These are phyloP conservation scores for Xerocomus potaroensis DNA, from an alignment of 768 basidiomycete species.

Conservation along the genomic window DNA sequence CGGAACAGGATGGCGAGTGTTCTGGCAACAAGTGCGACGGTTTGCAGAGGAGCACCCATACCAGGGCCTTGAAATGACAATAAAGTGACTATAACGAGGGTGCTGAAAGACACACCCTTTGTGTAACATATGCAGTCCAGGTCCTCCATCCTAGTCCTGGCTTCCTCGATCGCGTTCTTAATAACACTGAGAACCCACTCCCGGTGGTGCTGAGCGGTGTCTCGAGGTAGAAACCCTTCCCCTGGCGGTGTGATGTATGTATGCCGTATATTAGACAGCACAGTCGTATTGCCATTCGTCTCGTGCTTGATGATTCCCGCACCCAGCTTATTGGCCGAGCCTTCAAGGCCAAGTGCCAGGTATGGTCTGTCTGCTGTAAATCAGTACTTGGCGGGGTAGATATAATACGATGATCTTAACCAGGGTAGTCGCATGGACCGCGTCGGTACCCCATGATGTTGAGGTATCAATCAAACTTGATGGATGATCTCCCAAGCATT, in stretches of 20 bases:
- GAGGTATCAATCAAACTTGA: too few relatives aligned
- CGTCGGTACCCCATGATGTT: conserved; percentile 12
- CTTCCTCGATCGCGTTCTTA: conserved; percentile 65
- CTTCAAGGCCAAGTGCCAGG: conserved; percentile 94
- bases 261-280: conserved; percentile 91
- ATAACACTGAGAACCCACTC: conserved; percentile 88
- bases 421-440: conserved; percentile 30
- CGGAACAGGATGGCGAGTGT: conserved; percentile 82
- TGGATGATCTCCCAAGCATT: not conserved
- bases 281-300: conserved; percentile 63
- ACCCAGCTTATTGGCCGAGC: conserved; percentile 97
- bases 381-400: conserved; percentile 12
- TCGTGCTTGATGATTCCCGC: conserved; percentile 87
- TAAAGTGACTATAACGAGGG: not conserved
- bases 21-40: conserved; percentile 90
- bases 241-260: conserved; percentile 99
- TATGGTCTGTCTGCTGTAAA: conserved; percentile 52
- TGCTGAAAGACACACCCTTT: conserved; percentile 61
- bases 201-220: conserved; percentile 94
- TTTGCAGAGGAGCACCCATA: conserved; percentile 96
- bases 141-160: conserved; percentile 66
- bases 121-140: conserved; percentile 96
- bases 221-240: conserved; percentile 93
- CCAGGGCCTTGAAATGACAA: conserved; percentile 70
- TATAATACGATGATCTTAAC: conserved; percentile 23